Percentiles rank a stretch among this genome's conserved stretches.
Evolutionary conservation across 169 alveolate genomes (phyloP).

Genomic region (Cytauxzoon felis): DNA sequence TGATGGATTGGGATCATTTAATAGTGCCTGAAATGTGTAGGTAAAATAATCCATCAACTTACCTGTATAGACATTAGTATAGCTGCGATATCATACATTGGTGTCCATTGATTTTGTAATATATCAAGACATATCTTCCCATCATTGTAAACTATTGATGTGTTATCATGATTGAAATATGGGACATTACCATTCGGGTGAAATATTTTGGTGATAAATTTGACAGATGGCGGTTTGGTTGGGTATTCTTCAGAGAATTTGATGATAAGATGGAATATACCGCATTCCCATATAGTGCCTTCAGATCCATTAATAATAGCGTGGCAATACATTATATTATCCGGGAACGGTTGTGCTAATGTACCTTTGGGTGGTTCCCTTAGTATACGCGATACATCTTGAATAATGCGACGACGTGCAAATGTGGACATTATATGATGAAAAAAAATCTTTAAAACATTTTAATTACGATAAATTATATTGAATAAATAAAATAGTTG

Average conservation of each 20-base stretch:
- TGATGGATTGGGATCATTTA: slow-evolving; percentile 91
- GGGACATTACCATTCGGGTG: slow-evolving; percentile 85
- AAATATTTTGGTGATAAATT: slow-evolving; percentile 79
- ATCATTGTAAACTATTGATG: slow-evolving; percentile 75
- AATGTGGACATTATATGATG: slow-evolving; percentile 70
- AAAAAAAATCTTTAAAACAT: not conserved
- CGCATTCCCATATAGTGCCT: slow-evolving; percentile 94
- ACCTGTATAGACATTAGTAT: slow-evolving; percentile 87
- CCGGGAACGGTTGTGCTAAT: slow-evolving; percentile 87
- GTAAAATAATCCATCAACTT: not conserved
- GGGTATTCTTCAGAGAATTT: slow-evolving; percentile 89
- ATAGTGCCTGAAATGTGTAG: slow-evolving; percentile 78
- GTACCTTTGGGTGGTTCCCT: slow-evolving; percentile 86
- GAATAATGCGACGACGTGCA: slow-evolving; percentile 84
- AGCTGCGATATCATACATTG: slow-evolving; percentile 90
- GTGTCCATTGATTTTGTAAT: slow-evolving; percentile 91
- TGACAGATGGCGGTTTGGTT: slow-evolving; percentile 86
- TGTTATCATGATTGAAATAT: not conserved
- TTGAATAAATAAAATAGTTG: too few species aligned
- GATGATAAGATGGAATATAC: slow-evolving; percentile 85
- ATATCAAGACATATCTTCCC: slow-evolving; percentile 87
- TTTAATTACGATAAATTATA: too few species aligned
- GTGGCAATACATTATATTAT: slow-evolving; percentile 90
- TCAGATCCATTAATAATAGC: slow-evolving; percentile 94
- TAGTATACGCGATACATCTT: slow-evolving; percentile 83